Percentiles rank a stretch among this genome's conserved stretches.
phyloP scores from a whole-genome alignment of 495 filamentous ascomycete genomes.

The Rusavskia elegans region DNA sequence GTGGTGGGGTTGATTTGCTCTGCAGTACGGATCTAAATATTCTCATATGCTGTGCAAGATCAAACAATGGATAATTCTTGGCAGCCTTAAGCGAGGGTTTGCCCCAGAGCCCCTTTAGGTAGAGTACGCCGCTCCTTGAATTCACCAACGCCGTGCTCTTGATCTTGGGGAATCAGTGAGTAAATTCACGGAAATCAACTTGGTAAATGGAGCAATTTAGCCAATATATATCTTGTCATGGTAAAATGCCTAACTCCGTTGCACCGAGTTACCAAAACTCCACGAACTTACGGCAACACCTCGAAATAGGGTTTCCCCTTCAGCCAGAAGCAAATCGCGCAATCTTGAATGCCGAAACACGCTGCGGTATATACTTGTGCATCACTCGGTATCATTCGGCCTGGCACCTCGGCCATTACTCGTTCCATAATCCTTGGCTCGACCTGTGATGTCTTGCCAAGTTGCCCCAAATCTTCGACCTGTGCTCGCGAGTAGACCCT shows the following conservation, averaged over 20 bases:
- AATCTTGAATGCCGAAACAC: no score
- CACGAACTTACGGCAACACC: neutral
- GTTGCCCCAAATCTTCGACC: constrained; percentile 66
- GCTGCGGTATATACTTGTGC: neutral
- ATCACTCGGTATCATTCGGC: neutral
- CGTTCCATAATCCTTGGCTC: neutral
- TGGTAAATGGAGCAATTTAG: no score
- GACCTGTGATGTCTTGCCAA: constrained; percentile 56
- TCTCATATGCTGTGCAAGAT: no score
- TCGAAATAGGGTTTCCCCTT: no score
- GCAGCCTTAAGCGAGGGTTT: neutral
- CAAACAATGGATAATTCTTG: neutral
- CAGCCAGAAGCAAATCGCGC: neutral
- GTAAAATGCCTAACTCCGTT: no score
- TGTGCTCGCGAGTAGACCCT: constrained; percentile 71
- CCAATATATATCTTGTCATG: no score
- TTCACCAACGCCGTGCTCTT: no score
- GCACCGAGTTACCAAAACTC: neutral
- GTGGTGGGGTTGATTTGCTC: neutral
- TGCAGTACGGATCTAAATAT: no score
- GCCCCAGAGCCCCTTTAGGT: no score
- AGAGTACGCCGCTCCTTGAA: no score
- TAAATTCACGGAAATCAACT: no score
- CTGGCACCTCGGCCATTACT: neutral
- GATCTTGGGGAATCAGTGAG: no score